Evolutionary conservation across 2,329 filamentous ascomycete genomes (phyloP), one percentile per base, ranked within the genome.

Genomic region (Aureobasidium sp.): DNA sequence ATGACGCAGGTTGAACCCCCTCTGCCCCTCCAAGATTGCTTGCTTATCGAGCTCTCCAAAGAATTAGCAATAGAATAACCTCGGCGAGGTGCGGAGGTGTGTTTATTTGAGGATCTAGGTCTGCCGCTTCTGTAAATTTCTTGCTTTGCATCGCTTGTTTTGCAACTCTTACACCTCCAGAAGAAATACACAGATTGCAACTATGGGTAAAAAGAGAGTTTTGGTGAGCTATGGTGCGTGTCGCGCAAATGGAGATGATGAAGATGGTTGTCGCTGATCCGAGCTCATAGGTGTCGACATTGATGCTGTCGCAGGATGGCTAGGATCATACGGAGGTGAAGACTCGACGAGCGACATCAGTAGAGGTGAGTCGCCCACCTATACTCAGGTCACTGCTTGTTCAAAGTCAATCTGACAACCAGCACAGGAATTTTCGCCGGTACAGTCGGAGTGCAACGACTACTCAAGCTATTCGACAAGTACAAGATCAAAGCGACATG

Each of bases 301-400:
- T 29, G 87, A 90, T 66, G 87, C 86, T 7, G 85, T 90, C 1
- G 83, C 87, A 1, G 87, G 87, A 6, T 90, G 87, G 88, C 77
- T 90, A 0, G 87, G 87, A 0, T 88, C 84, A 0, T 90, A 91
- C 69, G 86, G 86, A 9, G 87, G 87, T 34, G 83, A 90, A 71
- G 87, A 90, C 69, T 86, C 82, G 8, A 83, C 82, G 1, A 88
- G 81, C 69, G 87, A 90, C 67, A 90, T 90, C 64, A 87, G 83
- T 69, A 79, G 87, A 80, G 65, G 63, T 83, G 12, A 12, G 20
- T 37, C 12, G 34, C 34, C 34, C 13, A 15, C 17, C 41, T 6
- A 6, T 44, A 1, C 9, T 13, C 20, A 5, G 10, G 13, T 12
- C 24, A 10, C 41, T 44, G 20, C 41, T 13, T 26, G 6, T 5